phyloP scores from a whole-genome alignment of 495 filamentous ascomycete genomes.

The Parathielavia hyrcaniae region DNA sequence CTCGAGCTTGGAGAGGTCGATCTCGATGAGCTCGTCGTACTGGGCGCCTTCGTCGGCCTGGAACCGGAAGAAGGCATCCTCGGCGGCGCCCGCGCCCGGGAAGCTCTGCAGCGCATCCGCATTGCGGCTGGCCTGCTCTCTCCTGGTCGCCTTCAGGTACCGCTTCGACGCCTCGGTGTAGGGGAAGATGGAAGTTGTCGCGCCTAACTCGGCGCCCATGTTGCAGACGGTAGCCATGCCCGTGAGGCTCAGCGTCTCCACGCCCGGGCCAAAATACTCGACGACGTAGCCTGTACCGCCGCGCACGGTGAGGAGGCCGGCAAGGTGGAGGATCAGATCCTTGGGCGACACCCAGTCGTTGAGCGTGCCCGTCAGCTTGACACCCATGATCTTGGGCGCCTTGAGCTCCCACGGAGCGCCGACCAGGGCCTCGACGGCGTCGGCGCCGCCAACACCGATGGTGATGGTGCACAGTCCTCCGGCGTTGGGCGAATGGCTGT shows the following conservation, averaged over 20 bases:
- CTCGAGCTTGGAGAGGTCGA: constrained; percentile 83
- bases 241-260: constrained; percentile 81
- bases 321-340: constrained; percentile 86
- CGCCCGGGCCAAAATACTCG: constrained; percentile 84
- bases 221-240: constrained; percentile 92
- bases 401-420: constrained; percentile 97
- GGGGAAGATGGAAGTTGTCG: constrained; percentile 88
- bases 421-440: constrained; percentile 94
- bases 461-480: constrained; percentile 91
- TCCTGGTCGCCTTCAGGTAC: constrained; percentile 79
- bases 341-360: constrained; percentile 90
- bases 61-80: constrained; percentile 45
- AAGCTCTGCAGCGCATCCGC: constrained; percentile 49
- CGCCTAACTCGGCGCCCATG: constrained; percentile 85
- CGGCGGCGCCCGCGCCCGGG: constrained; percentile 31
- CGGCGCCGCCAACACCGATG: constrained; percentile 94
- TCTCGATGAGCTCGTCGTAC: constrained; percentile 89
- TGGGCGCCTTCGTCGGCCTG: constrained; percentile 70
- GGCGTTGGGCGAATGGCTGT: constrained; percentile 95
- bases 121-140: constrained; percentile 61
- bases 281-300: constrained; percentile 93
- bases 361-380: constrained; percentile 75
- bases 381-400: constrained; percentile 83
- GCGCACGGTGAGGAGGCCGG: constrained; percentile 84
- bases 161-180: constrained; percentile 44